phyloP scores from a whole-genome alignment of 805 yeast genomes.

The Lipomyces lipofer region DNA sequence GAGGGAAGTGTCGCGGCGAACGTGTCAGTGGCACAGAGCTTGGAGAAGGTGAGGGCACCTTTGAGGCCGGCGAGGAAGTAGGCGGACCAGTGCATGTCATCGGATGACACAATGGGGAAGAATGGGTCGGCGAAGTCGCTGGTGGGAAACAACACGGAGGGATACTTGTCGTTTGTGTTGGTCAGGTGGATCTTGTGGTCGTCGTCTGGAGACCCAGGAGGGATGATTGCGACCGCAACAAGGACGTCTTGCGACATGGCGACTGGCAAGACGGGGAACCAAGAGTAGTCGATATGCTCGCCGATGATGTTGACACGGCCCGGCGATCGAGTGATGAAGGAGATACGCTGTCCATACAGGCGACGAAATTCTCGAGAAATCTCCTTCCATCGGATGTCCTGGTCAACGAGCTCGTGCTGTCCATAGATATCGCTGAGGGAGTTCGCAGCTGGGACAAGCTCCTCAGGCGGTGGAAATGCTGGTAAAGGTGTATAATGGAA shows the following conservation, averaged over 20 bases:
- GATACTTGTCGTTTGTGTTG: slow-evolving; percentile 37
- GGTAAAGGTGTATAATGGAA: slow-evolving; percentile 2
- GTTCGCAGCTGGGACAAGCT: slow-evolving; percentile 18
- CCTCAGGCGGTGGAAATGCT: slow-evolving; percentile 19
- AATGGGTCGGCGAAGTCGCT: slow-evolving; percentile 33
- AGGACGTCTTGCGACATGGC: slow-evolving; percentile 66
- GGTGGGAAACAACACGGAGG: slow-evolving; percentile 17
- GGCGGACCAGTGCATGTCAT: slow-evolving; percentile 59
- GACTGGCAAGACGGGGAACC: slow-evolving; percentile 72
- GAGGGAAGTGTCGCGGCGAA: slow-evolving; percentile 24
- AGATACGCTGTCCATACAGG: slow-evolving; percentile 38
- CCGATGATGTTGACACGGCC: slow-evolving; percentile 76
- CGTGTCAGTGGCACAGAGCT: slow-evolving; percentile 35
- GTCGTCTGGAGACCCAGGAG: slow-evolving; percentile 31
- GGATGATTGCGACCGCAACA: slow-evolving; percentile 48
- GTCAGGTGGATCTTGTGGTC: slow-evolving; percentile 40
- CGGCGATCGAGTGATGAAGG: slow-evolving; percentile 63
- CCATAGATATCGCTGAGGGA: slow-evolving; percentile 19
- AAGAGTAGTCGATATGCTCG: slow-evolving; percentile 72
- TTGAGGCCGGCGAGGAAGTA: slow-evolving; percentile 66
- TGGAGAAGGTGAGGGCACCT: slow-evolving; percentile 57
- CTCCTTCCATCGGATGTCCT: slow-evolving; percentile 18
- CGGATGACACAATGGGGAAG: slow-evolving; percentile 25
- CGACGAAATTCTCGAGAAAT: slow-evolving; percentile 14
- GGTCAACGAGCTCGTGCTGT: slow-evolving; percentile 13